Conservation (phyloP, 2,329 filamentous ascomycete genomes). For the Fusarium sp. region DNA sequence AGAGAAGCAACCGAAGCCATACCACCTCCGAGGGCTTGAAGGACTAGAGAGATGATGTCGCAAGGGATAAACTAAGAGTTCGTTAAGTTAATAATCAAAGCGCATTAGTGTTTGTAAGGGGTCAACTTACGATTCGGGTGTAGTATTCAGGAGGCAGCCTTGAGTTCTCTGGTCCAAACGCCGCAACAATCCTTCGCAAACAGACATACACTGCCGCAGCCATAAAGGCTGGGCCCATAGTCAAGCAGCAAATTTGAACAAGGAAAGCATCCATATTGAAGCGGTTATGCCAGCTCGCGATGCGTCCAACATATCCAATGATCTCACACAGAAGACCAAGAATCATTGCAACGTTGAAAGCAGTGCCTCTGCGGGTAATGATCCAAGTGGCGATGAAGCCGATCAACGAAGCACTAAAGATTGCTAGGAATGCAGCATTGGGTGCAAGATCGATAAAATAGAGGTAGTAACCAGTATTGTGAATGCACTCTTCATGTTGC, state of each 20-base stretch:
- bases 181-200: constrained; percentile 61
- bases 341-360: constrained; percentile 64
- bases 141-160: constrained; percentile 59
- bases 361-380: constrained; percentile 58
- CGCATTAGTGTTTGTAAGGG: too few species aligned
- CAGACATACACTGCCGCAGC: constrained; percentile 73
- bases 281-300: constrained; percentile 65
- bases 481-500: constrained; percentile 42
- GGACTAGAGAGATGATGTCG: constrained; percentile 69
- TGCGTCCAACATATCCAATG: constrained; percentile 68
- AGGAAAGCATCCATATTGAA: constrained; percentile 61
- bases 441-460: constrained; percentile 63
- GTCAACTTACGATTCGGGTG: constrained; percentile 58
- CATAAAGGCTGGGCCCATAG: constrained; percentile 73
- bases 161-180: constrained; percentile 61
- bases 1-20: constrained; percentile 59
- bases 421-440: constrained; percentile 61
- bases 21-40: constrained; percentile 71
- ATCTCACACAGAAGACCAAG: constrained; percentile 66
- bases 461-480: constrained; percentile 57
- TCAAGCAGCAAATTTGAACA: constrained; percentile 71
- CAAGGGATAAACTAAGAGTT: constrained; percentile 68
- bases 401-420: constrained; percentile 61
- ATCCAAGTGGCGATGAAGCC: constrained; percentile 55
- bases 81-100: not conserved